Evolutionary conservation across 768 basidiomycete species (phyloP).

Genomic region (Mycena rebaudengoi): DNA sequence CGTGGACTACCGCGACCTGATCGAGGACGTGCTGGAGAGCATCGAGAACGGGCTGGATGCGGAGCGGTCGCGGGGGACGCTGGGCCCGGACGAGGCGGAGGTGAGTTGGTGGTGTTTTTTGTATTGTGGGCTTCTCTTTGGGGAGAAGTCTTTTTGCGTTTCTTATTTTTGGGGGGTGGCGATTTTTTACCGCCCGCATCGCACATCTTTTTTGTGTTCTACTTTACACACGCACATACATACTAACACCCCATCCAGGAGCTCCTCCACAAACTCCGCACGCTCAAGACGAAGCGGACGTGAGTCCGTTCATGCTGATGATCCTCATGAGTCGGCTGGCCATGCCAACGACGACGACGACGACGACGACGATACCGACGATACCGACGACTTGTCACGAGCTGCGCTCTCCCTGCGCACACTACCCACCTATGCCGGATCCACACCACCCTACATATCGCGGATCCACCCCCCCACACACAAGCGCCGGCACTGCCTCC

Average conservation of each 20-base stretch:
- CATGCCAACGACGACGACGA: too few species aligned
- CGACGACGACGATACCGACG: too few species aligned
- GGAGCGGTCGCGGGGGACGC: conserved; percentile 68
- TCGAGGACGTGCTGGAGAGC: conserved; percentile 80
- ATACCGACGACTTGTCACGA: too few species aligned
- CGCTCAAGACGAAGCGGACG: conserved; percentile 59
- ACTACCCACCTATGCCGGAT: too few species aligned
- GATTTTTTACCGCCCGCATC: too few species aligned
- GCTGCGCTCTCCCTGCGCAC: too few species aligned
- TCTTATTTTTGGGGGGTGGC: neutral
- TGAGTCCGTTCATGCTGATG: too few species aligned
- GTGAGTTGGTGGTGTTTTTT: conserved; percentile 49
- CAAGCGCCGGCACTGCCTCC: too few species aligned
- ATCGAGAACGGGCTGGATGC: conserved; percentile 80
- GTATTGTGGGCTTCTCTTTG: conserved; percentile 13
- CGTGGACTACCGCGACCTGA: conserved; percentile 82
- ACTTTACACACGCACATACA: too few species aligned
- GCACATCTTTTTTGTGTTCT: neutral
- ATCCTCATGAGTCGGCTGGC: too few species aligned
- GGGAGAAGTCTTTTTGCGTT: neutral
- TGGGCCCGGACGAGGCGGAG: conserved; percentile 76
- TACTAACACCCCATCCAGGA: conserved; percentile 47
- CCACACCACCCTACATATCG: too few species aligned
- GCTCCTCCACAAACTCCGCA: conserved; percentile 61
- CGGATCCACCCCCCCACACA: too few species aligned